A percentile compares a stretch with the other conserved stretches of the same genome.
Conservation (phyloP, 805 yeast genomes). For the Candida maltosa region DNA sequence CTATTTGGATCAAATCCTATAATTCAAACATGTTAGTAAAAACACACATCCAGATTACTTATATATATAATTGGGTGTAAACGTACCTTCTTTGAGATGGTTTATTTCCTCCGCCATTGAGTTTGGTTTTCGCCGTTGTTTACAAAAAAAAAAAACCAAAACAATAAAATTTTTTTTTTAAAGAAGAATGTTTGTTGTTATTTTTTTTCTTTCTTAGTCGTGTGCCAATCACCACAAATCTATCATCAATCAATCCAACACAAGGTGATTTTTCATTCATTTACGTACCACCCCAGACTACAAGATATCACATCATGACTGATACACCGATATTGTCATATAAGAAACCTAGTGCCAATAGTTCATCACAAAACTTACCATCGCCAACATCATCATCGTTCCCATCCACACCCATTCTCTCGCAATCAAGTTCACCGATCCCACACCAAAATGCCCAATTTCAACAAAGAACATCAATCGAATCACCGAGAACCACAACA, state of each 20-base stretch:
- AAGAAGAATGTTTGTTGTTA: too few species aligned
- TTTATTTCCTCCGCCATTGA: too few species aligned
- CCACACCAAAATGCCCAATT: background rate
- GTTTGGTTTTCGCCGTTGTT: too few species aligned
- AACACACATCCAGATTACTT: background rate
- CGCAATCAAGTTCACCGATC: background rate
- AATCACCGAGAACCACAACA: conserved; percentile 1
- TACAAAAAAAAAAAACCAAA: too few species aligned
- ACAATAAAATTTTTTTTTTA: too few species aligned
- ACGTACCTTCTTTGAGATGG: conserved; percentile 8
- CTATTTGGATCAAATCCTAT: conserved; percentile 56
- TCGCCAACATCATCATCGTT: conserved; percentile 4
- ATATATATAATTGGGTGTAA: background rate
- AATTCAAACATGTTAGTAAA: conserved; percentile 5
- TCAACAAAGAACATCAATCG: conserved; percentile 1
- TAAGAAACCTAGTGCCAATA: conserved; percentile 16
- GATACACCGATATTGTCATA: conserved; percentile 23
- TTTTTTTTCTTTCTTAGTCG: too few species aligned
- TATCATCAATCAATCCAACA: too few species aligned
- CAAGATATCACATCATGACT: too few species aligned
- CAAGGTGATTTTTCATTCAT: too few species aligned
- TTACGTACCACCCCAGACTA: too few species aligned
- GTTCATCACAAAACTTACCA: conserved; percentile 2
- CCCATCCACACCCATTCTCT: conserved; percentile 4
- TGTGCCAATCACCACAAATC: too few species aligned